phyloP scores from a whole-genome alignment of 257 asterid genomes.

The Paulownia fortunei region DNA sequence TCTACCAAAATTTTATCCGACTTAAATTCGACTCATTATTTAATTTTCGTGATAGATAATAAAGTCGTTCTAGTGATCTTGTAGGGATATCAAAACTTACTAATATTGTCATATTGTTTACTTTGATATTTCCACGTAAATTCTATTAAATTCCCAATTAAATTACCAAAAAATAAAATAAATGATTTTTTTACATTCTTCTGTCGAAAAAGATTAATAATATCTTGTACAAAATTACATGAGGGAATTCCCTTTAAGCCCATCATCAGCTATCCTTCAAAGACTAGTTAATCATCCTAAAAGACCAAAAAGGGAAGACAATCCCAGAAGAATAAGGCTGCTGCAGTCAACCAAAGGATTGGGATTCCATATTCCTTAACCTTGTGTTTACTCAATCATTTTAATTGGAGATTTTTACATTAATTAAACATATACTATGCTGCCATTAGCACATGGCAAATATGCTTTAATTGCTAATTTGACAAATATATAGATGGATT shows the following conservation, averaged over 20 bases:
- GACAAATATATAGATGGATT: too few species aligned
- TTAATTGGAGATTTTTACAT: background rate
- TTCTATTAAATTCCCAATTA: too few species aligned
- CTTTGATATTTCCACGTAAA: too few species aligned
- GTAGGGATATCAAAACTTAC: too few species aligned
- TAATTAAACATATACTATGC: background rate
- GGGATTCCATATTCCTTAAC: slow-evolving; percentile 8
- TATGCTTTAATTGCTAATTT: background rate
- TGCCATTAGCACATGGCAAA: background rate
- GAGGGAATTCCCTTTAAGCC: background rate
- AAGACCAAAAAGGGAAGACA: slow-evolving; percentile 29
- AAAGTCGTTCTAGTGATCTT: too few species aligned
- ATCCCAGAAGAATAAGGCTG: slow-evolving; percentile 26
- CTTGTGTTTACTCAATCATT: background rate
- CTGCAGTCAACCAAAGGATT: background rate
- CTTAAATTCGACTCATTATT: too few species aligned
- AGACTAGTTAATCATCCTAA: slow-evolving; percentile 12
- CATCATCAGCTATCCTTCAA: background rate
- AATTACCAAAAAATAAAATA: too few species aligned
- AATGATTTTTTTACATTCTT: too few species aligned
- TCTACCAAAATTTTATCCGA: too few species aligned
- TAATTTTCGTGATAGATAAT: too few species aligned
- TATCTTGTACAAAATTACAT: background rate
- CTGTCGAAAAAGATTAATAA: background rate
- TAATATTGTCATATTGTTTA: too few species aligned